A percentile compares a stretch with the other conserved stretches of the same genome.
Evolutionary conservation across 352 stramenopile genomes (phyloP).

Genomic region (Phytophthora kernoviae): DNA sequence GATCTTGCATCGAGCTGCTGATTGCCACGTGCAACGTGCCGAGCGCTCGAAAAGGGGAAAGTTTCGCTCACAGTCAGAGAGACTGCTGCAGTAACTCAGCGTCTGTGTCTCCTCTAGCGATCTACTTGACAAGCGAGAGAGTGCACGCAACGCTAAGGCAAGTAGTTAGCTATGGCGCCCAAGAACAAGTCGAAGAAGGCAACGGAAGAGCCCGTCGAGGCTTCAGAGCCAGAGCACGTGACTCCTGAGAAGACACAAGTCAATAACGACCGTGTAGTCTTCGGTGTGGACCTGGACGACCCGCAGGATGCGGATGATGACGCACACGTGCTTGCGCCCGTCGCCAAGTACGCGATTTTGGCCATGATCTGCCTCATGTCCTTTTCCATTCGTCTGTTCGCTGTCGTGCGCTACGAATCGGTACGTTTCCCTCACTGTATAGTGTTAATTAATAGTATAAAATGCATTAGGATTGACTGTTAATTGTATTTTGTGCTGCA

Average conservation of each 20-base stretch:
- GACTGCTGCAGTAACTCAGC: no score
- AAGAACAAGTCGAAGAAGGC: slow-evolving; percentile 71
- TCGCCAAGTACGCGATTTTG: slow-evolving; percentile 91
- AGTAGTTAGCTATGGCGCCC: slow-evolving; percentile 44
- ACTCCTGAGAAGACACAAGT: slow-evolving; percentile 12
- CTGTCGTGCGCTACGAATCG: slow-evolving; percentile 93
- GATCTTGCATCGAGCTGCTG: slow-evolving; percentile 21
- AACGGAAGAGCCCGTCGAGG: slow-evolving; percentile 24
- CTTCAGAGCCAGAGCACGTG: slow-evolving; percentile 16
- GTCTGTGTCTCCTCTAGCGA: no score
- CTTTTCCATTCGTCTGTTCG: slow-evolving; percentile 94
- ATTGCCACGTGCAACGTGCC: slow-evolving; percentile 40
- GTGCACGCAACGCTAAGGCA: background rate
- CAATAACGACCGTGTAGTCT: slow-evolving; percentile 39
- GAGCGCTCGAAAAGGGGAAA: slow-evolving; percentile 9
- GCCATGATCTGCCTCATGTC: slow-evolving; percentile 93
- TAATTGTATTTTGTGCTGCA: slow-evolving; percentile 18
- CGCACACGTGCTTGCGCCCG: slow-evolving; percentile 65
- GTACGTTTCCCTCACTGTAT: slow-evolving; percentile 34
- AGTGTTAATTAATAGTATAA: background rate
- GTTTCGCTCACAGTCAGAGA: slow-evolving; percentile 18
- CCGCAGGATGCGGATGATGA: slow-evolving; percentile 74
- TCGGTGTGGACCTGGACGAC: slow-evolving; percentile 67
- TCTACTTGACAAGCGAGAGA: no score
- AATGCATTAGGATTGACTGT: background rate